These are phyloP conservation scores for Syzygium aqueum DNA, from an alignment of 345 rosid species.

Conservation along the genomic window DNA sequence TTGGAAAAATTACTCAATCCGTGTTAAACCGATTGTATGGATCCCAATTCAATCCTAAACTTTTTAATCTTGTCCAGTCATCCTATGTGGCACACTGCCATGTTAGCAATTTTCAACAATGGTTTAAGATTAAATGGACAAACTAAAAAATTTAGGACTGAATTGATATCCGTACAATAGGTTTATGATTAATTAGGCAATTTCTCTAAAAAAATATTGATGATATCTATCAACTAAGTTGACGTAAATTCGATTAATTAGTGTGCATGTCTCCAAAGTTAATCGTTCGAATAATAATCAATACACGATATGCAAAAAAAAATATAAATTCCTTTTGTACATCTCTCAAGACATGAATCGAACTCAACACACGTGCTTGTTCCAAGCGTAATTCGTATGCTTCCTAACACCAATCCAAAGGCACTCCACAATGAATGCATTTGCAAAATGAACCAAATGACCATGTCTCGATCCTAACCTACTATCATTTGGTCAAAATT, in stretches of 20 bases:
- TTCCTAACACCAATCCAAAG: not conserved
- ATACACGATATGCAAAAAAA: not conserved
- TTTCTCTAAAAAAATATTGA: not conserved
- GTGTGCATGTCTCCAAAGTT: not conserved
- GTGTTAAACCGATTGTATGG: fast-evolving
- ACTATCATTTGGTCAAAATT: not conserved
- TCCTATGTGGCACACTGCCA: fast-evolving
- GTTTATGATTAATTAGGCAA: fast-evolving
- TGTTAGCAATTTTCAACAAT: fast-evolving
- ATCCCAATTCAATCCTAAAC: fast-evolving
- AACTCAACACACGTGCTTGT: not conserved
- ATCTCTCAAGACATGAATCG: not conserved
- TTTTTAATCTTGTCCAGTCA: fast-evolving
- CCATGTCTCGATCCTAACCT: not conserved
- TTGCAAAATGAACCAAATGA: not conserved
- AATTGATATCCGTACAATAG: not conserved
- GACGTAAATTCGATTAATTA: not conserved
- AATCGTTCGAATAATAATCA: not conserved
- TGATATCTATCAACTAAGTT: not conserved
- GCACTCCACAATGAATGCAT: not conserved
- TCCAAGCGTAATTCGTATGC: not conserved
- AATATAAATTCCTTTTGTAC: not conserved
- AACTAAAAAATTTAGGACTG: not conserved
- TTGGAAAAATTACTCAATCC: not conserved
- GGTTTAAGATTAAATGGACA: not conserved